phyloP scores from a whole-genome alignment of 805 yeast genomes.

The Yamadazyma paraphyllophila region DNA sequence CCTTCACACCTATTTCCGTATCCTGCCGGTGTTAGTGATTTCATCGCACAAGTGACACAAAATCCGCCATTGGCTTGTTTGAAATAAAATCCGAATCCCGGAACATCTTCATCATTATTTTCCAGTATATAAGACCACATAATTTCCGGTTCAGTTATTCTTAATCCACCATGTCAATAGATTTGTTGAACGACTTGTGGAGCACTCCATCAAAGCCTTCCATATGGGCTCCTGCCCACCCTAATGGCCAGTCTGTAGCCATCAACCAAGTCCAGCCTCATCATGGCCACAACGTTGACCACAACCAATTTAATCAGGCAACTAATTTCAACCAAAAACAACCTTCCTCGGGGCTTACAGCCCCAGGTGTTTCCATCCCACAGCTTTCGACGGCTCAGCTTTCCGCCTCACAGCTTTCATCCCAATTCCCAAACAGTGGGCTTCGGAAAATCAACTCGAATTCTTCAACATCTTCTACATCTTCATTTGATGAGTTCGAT shows the following conservation, averaged over 20 bases:
- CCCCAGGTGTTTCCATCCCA: neutral
- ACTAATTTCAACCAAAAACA: neutral
- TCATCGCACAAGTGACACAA: slow-evolving; percentile 6
- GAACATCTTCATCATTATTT: slow-evolving; percentile 8
- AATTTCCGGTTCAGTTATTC: neutral
- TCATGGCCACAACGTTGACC: neutral
- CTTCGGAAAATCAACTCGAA: slow-evolving; percentile 2
- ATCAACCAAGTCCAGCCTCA: neutral
- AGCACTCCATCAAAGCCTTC: neutral
- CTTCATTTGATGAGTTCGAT: neutral
- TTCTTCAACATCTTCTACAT: neutral
- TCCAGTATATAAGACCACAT: neutral
- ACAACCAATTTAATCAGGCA: neutral
- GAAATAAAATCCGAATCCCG: slow-evolving; percentile 10
- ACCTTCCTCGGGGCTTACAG: neutral
- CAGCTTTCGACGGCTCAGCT: neutral
- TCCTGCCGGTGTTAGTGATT: neutral
- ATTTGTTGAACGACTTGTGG: slow-evolving; percentile 11
- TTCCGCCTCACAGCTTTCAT: neutral
- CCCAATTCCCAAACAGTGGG: neutral
- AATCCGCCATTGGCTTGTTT: slow-evolving; percentile 9
- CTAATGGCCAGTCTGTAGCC: neutral
- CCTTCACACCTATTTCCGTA: neutral
- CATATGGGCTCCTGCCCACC: neutral
- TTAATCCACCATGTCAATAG: slow-evolving; percentile 7